Base-by-base conservation (phyloP, 495 filamentous ascomycete genomes). In the Penicillium alfredii region DNA sequence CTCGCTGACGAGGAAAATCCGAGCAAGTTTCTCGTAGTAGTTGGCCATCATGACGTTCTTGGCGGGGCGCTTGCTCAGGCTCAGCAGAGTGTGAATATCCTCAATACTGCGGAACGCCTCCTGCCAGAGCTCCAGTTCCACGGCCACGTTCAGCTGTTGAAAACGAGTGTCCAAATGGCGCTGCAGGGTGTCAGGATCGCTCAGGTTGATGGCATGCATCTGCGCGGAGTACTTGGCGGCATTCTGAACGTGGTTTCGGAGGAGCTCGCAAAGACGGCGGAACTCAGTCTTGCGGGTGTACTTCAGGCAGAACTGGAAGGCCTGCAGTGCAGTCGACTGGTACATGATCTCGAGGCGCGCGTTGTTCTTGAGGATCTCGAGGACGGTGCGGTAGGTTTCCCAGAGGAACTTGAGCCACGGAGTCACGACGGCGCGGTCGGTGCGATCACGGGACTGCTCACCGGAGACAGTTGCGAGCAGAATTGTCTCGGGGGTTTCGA, bases 21-120 rank as follows among this genome's bases (percentile, higher is more conserved):
- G 80, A 23, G 92, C 94, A 33, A 98, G 77, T 67, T 96, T 95
- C 74, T 98, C 93, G 68, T 97, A 98, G 78, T 98, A 98, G 69
- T 97, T 98, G 62, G 93, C 92, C 92, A 98, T 98, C 89, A 97
- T 96, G 46, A 95, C 75, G 62, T 96, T 95, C 81, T 96, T 96
- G n/a, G 92, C 84, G 24, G 88, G 89, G 33, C 90, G 85, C 77
- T 98, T 98, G 86, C 92, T 97, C 42, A 97, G 77, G 73, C 81
- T 97, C 45, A 98, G 77, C 40, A 98, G 79, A n/a, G 87, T 95
- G 66, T 98, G 92, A 50, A 97, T 98, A 64, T 98, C 92, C 64
- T 98, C 92, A 34, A 98, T 88, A 56, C 88, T 95, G 52, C 89
- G 82, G 80, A 98, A 98, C 43, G 92, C 92, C 69, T 98, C 92